These are phyloP conservation scores for Corchorus capsularis DNA, from an alignment of 345 rosid genomes.

Conservation along the genomic window DNA sequence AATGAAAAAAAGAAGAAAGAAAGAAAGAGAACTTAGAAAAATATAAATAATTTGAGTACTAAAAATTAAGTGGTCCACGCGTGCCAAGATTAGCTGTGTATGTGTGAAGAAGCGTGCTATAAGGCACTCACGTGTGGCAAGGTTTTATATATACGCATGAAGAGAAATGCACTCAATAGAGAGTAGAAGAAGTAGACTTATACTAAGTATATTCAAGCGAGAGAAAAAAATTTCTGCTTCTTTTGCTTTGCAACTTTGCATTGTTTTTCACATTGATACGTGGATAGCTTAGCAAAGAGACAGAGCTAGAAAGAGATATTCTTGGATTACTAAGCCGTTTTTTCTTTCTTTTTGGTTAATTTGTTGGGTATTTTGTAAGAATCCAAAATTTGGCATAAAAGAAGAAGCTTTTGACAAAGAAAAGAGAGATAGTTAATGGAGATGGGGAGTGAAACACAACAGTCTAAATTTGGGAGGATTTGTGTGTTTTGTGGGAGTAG, in stretches of 20 bases:
- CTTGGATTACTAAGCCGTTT: constrained; percentile 26
- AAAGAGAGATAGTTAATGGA: constrained; percentile 37
- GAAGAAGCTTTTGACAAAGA: background rate
- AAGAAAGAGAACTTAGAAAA: background rate
- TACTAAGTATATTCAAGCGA: constrained; percentile 25
- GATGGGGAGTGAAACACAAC: constrained; percentile 42
- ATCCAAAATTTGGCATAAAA: background rate
- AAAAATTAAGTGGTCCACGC: constrained; percentile 45
- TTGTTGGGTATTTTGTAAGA: constrained; percentile 11
- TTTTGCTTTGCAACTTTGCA: constrained; percentile 20
- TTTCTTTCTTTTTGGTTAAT: constrained; percentile 19
- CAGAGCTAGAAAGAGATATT: constrained; percentile 17
- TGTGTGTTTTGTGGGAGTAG: constrained; percentile 92
- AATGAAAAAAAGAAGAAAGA: background rate
- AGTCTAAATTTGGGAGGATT: constrained; percentile 69
- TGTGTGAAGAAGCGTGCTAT: constrained; percentile 54
- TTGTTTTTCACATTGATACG: constrained; percentile 12
- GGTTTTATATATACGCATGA: constrained; percentile 45
- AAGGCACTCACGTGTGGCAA: constrained; percentile 61
- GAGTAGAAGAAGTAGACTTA: background rate
- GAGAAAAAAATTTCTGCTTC: background rate
- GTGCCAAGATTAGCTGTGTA: constrained; percentile 49
- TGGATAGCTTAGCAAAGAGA: constrained; percentile 23
- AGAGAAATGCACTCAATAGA: constrained; percentile 18
- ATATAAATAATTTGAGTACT: constrained; percentile 4